Base-by-base conservation (phyloP, 768 basidiomycete species). In the Porpolomopsis calyptriformis region DNA sequence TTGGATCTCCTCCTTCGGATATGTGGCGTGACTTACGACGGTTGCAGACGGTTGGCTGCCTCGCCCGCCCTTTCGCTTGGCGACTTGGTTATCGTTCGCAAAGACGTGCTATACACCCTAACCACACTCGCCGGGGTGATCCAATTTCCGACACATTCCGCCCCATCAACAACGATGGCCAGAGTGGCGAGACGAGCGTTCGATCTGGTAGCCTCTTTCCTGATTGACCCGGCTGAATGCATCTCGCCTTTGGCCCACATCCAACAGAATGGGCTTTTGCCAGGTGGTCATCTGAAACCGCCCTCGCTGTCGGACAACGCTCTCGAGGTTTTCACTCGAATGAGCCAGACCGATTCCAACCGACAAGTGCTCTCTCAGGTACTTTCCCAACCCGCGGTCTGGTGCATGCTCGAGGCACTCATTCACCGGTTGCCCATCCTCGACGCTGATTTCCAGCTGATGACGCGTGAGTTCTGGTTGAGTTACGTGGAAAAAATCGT, bases 351-450 rank as follows among this genome's bases (percentile, higher is more conserved):
- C 14, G 94, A 98, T 62, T 64, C 68, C 25, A 94, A 91, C 58
- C 82, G 94, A 20, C 76, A 80, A 52, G 65, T 82, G 24, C 68
- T 96, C 41, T 71, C 82, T 14, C 65, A 71, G 33, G 67, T 75
- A 11, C 67, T 93, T 7, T 74, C 85, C 1, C 62, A 72, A 40
- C 54, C 63, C 4, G 74, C 76, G 53, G 60, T 91, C 29, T 76
- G 77, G 68, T 57, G 60, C 38, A 61, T 90, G 26, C 77, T 94
- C 53, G 72, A 75, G 40, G 71, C 77, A 5, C 75, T 94, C 12
- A 73, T 93, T 47, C 81, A 82, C 55, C 79, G 91, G 37, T 72
- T 97, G n/a, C 94, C 94, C 4, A 62, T 96, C 39, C 62, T 75
- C 20, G 82, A 86, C 47, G 60, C 69, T 14, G 91, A 96, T 62